Evolutionary conservation across 805 yeast species (phyloP).

Genomic region (Candida xyloterini): DNA sequence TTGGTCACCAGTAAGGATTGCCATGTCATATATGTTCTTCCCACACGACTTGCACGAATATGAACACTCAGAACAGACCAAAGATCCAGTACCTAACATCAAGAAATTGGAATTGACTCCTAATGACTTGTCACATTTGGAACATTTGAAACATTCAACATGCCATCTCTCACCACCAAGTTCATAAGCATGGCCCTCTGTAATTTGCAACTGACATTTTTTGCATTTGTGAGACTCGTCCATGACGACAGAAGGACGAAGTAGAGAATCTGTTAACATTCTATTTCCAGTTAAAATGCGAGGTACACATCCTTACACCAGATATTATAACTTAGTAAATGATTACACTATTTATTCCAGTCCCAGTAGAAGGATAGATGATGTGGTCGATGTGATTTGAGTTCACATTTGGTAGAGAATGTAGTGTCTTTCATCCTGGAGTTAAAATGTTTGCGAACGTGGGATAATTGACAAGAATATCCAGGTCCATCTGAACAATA

Average conservation of each 20-base stretch:
- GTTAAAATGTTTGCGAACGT: constrained; percentile 13
- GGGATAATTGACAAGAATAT: constrained; percentile 38
- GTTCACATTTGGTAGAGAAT: constrained; percentile 18
- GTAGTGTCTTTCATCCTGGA: constrained; percentile 8
- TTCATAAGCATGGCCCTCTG: constrained; percentile 93
- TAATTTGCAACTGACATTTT: constrained; percentile 51
- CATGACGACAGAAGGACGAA: constrained; percentile 5
- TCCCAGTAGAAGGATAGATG: constrained; percentile 29
- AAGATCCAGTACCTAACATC: constrained; percentile 87
- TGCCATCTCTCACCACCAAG: constrained; percentile 96
- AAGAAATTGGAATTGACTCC: constrained; percentile 88
- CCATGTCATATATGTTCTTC: constrained; percentile 86
- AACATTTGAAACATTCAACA: constrained; percentile 85
- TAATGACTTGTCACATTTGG: constrained; percentile 71
- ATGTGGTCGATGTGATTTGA: constrained; percentile 16
- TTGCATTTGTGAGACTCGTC: constrained; percentile 29
- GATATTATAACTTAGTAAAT: background rate
- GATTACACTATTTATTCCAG: constrained; percentile 14
- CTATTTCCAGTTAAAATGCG: constrained; percentile 3
- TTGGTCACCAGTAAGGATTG: constrained; percentile 90
- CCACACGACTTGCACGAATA: constrained; percentile 84
- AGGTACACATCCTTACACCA: constrained; percentile 3
- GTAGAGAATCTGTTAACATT: constrained; percentile 1
- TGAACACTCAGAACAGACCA: constrained; percentile 90
- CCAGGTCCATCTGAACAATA: constrained; percentile 55